These are phyloP conservation scores for Colletotrichum sp. DNA, from an alignment of 2,329 filamentous ascomycete species.

Conservation along the genomic window DNA sequence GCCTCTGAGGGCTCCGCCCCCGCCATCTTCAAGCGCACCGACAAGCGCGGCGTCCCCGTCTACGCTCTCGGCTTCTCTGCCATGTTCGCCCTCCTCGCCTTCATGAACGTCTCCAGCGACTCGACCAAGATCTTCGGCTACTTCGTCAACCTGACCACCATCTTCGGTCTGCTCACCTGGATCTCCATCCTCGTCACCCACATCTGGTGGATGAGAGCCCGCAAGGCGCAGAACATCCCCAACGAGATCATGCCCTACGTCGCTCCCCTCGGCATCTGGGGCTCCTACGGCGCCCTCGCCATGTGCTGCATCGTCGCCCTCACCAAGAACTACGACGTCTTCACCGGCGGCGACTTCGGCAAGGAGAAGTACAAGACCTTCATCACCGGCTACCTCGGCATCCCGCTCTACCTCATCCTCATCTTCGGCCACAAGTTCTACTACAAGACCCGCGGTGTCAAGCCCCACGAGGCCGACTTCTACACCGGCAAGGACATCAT, in stretches of 20 bases:
- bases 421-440: constrained; percentile 71
- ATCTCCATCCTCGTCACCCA: constrained; percentile 72
- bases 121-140: constrained; percentile 48
- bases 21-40: constrained; percentile 72
- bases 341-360: constrained; percentile 57
- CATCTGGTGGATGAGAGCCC: constrained; percentile 69
- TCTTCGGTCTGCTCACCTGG: constrained; percentile 71
- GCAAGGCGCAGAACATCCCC: constrained; percentile 63
- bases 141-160: constrained; percentile 72
- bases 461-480: constrained; percentile 68
- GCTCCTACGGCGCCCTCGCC: constrained; percentile 70
- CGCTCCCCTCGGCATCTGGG: constrained; percentile 74
- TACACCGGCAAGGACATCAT: constrained; percentile 76
- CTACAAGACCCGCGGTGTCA: constrained; percentile 59
- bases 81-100: constrained; percentile 69
- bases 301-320: constrained; percentile 77
- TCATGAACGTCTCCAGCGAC: constrained; percentile 64
- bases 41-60: constrained; percentile 74
- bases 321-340: constrained; percentile 84
- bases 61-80: constrained; percentile 68
- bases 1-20: constrained; percentile 76
- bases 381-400: constrained; percentile 78
- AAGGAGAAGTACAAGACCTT: constrained; percentile 69
- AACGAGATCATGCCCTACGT: constrained; percentile 64
- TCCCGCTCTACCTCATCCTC: constrained; percentile 74